Evolutionary conservation across 306 rosid species (phyloP).

Genomic region (Casuarina glauca): DNA sequence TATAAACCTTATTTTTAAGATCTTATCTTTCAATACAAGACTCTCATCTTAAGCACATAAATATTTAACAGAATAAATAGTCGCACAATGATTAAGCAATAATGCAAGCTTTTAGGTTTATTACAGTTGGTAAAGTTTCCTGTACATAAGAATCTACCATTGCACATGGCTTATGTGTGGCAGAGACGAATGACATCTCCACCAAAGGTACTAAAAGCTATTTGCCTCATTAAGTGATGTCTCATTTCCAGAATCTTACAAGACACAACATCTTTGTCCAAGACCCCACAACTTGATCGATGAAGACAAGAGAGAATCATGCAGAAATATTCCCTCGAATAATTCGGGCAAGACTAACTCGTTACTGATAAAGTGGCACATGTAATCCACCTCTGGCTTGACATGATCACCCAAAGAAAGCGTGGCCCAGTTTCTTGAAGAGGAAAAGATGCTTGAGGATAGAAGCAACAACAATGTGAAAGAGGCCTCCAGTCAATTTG

Average conservation of each 20-base stretch:
- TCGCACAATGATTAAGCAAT: constrained; percentile 1
- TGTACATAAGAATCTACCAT: constrained; percentile 5
- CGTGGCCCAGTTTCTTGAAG: constrained; percentile 16
- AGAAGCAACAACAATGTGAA: not conserved
- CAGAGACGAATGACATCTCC: constrained; percentile 11
- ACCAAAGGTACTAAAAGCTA: constrained; percentile 19
- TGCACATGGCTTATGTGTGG: not conserved
- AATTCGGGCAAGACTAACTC: constrained; percentile 27
- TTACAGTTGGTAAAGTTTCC: not conserved
- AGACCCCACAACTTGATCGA: constrained; percentile 33
- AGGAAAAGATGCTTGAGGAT: constrained; percentile 14
- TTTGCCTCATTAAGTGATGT: constrained; percentile 24
- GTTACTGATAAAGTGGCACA: constrained; percentile 12
- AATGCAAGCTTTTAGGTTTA: not conserved
- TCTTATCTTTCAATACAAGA: too few relatives aligned
- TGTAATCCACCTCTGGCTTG: constrained; percentile 12
- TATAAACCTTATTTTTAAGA: too few relatives aligned
- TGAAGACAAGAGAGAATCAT: constrained; percentile 41
- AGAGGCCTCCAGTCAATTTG: not conserved
- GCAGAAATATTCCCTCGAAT: constrained; percentile 43
- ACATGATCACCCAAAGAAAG: constrained; percentile 20
- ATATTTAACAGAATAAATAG: too few relatives aligned
- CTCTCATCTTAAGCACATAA: too few relatives aligned
- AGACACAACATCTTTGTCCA: constrained; percentile 35
- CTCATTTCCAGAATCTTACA: constrained; percentile 35